phyloP scores from a whole-genome alignment of 345 rosid genomes.

The Camelina sativa region DNA sequence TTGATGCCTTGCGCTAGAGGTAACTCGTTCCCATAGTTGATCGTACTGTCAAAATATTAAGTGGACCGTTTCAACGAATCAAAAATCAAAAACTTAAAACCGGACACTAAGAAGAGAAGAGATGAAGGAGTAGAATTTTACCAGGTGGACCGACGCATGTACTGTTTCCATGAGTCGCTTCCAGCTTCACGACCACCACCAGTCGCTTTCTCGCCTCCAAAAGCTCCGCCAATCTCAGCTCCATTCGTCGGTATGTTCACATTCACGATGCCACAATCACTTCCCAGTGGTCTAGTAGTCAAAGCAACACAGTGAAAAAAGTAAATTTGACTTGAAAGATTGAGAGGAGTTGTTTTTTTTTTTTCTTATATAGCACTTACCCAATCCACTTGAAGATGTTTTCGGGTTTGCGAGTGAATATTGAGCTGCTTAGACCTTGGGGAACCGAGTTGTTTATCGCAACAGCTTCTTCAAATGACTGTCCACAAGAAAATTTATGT shows the following conservation, averaged over 20 bases:
- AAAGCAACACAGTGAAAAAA: slow-evolving; percentile 13
- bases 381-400: slow-evolving; percentile 90
- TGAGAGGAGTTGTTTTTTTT: background rate
- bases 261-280: slow-evolving; percentile 94
- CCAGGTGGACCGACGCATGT: slow-evolving; percentile 98
- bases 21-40: slow-evolving; percentile 90
- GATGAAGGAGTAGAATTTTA: slow-evolving; percentile 33
- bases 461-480: slow-evolving; percentile 87
- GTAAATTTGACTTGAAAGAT: background rate
- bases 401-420: slow-evolving; percentile 81
- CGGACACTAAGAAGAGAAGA: background rate
- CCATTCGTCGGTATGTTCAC: slow-evolving; percentile 99
- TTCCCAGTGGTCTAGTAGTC: slow-evolving; percentile 77
- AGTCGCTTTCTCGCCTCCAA: slow-evolving; percentile 95
- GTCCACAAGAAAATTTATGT: background rate
- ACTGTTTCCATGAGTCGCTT: slow-evolving; percentile 99
- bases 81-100: background rate
- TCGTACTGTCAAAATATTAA: slow-evolving; percentile 59
- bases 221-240: slow-evolving; percentile 97
- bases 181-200: slow-evolving; percentile 99
- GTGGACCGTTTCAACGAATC: background rate
- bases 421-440: slow-evolving; percentile 95
- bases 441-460: slow-evolving; percentile 92
- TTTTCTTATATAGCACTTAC: slow-evolving; percentile 44
- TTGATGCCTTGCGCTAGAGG: slow-evolving; percentile 98